A percentile compares a stretch with the other conserved stretches of the same genome.
Conservation (phyloP, 2,329 filamentous ascomycete species). For the Ophiostoma sp. region DNA sequence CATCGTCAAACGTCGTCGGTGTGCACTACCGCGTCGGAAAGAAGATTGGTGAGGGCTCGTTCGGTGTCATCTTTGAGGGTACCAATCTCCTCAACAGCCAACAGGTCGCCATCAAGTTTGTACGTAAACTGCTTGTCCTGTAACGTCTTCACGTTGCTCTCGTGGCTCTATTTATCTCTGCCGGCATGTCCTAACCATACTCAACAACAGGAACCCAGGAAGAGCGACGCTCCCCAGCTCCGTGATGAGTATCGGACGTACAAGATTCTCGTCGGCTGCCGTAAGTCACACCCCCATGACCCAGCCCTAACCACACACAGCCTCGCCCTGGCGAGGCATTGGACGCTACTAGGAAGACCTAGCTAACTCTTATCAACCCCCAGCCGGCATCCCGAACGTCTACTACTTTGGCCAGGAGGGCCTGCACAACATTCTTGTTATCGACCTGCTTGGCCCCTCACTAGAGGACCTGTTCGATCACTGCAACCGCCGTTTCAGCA, state of each 20-base stretch:
- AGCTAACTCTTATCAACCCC: not conserved
- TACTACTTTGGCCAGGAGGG: slow-evolving; percentile 99
- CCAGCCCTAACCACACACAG: too few relatives aligned
- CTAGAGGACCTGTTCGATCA: slow-evolving; percentile 97
- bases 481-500: slow-evolving; percentile 88
- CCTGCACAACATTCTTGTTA: slow-evolving; percentile 97
- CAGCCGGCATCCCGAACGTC: slow-evolving; percentile 97
- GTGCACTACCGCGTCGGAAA: slow-evolving; percentile 98
- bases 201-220: slow-evolving; percentile 73
- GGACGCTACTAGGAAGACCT: too few relatives aligned
- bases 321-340: not conserved
- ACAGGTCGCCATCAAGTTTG: slow-evolving; percentile 99
- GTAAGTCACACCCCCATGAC: slow-evolving; percentile 56
- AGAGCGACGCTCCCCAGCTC: slow-evolving; percentile 95
- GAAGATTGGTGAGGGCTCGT: slow-evolving; percentile 98
- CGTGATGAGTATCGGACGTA: slow-evolving; percentile 98
- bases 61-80: slow-evolving; percentile 97
- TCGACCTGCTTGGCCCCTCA: slow-evolving; percentile 89
- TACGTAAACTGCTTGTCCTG: slow-evolving; percentile 44
- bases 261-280: slow-evolving; percentile 98
- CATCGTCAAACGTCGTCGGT: slow-evolving; percentile 93
- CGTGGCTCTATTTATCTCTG: not conserved
- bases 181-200: not conserved
- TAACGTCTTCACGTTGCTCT: not conserved
- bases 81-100: slow-evolving; percentile 98